Conservation (phyloP, 2,329 filamentous ascomycete genomes). For the Fusarium miscanthi region DNA sequence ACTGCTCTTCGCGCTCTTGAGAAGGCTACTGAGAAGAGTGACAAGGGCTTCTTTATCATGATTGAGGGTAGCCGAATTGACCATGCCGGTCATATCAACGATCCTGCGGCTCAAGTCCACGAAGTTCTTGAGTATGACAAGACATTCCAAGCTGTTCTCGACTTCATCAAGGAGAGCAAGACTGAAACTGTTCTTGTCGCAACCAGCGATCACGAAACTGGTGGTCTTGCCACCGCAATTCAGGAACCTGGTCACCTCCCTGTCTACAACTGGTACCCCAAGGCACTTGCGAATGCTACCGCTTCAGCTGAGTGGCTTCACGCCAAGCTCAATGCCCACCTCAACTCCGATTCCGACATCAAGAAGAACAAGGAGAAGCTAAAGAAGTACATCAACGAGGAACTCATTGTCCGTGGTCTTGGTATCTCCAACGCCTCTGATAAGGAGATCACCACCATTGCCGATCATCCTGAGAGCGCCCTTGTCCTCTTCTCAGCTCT, state of each 20-base stretch:
- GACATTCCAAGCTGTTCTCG: constrained; percentile 82
- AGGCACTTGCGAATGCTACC: constrained; percentile 79
- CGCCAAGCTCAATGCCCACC: constrained; percentile 68
- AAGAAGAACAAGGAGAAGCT: constrained; percentile 54
- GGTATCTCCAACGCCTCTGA: constrained; percentile 80
- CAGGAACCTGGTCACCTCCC: constrained; percentile 67
- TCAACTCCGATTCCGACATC: constrained; percentile 55
- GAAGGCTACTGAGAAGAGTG: constrained; percentile 82
- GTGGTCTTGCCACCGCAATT: constrained; percentile 83
- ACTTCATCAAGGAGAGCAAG: constrained; percentile 81
- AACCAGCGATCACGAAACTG: constrained; percentile 97
- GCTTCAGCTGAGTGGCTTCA: constrained; percentile 80
- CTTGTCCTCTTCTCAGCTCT: constrained; percentile 79
- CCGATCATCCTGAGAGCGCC: constrained; percentile 66
- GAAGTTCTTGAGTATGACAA: constrained; percentile 97
- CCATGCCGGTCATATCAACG: constrained; percentile 89
- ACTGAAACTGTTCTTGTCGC: constrained; percentile 84
- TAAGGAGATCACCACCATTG: constrained; percentile 75
- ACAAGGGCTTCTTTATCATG: constrained; percentile 98
- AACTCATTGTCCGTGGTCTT: constrained; percentile 75
- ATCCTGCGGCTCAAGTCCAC: constrained; percentile 84
- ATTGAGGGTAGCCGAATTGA: constrained; percentile 97
- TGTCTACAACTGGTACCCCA: constrained; percentile 82
- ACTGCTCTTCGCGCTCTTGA: constrained; percentile 84
- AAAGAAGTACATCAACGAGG: constrained; percentile 73